These are phyloP conservation scores for Kluyveromyces siamensis DNA, from an alignment of 805 yeast genomes.

Conservation along the genomic window DNA sequence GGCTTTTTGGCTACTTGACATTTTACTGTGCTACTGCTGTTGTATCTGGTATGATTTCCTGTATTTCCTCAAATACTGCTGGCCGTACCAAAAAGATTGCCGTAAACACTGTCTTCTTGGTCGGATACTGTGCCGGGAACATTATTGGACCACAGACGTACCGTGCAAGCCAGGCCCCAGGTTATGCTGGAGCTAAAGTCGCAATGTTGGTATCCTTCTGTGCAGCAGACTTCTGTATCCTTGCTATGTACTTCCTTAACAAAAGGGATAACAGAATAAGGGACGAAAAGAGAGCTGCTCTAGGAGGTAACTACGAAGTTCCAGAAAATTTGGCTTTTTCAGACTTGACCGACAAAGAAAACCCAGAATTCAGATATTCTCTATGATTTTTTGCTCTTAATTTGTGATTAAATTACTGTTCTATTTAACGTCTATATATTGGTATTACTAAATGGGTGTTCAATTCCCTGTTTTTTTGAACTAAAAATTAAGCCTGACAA, in stretches of 20 bases:
- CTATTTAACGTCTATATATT: too few relatives aligned
- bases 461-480: too few relatives aligned
- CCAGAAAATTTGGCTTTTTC: constrained; percentile 33
- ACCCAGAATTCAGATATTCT: constrained; percentile 30
- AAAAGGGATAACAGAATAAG: constrained; percentile 3
- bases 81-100: constrained; percentile 40
- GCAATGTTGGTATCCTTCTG: constrained; percentile 3
- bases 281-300: constrained; percentile 1
- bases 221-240: constrained; percentile 1
- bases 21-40: not conserved
- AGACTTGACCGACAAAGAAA: constrained; percentile 37
- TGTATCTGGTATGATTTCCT: constrained; percentile 2
- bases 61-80: constrained; percentile 19
- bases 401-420: too few relatives aligned
- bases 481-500: constrained; percentile 6
- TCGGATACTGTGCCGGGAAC: constrained; percentile 31
- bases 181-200: constrained; percentile 32
- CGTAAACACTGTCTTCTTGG: constrained; percentile 32
- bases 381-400: constrained; percentile 17
- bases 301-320: constrained; percentile 12
- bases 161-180: constrained; percentile 35
- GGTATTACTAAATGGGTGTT: too few relatives aligned
- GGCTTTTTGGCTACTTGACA: constrained; percentile 16
- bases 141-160: constrained; percentile 44
- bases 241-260: constrained; percentile 3